Base-by-base conservation (phyloP, 2,329 filamentous ascomycete genomes). In the Ceratocystis variospora region DNA sequence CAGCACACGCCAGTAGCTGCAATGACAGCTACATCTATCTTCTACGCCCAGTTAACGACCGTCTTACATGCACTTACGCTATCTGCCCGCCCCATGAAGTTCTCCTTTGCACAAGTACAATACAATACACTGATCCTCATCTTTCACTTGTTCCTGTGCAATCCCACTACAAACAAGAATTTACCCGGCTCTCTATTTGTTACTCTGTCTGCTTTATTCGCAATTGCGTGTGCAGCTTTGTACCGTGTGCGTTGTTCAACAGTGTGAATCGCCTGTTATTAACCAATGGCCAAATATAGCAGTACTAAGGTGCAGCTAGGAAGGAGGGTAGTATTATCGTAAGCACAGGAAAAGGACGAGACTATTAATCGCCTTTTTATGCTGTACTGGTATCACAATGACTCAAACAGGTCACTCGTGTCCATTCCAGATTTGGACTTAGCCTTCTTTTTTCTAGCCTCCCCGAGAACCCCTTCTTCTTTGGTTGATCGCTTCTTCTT, bases 381-480 rank as follows among this genome's bases (percentile, higher is more conserved):
- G 17, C 12, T n/a, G 55, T 59, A n/a, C 22, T 25, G 3, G 28
- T 8, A 53, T 59, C 25, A 67, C 22, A 89, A 74, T 8, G 81
- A 81, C 64, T 79, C 80, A 72, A 94, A 94, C 28, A 93, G 75
- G 72, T 67, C 66, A 46, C 66, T 67, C 22, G 68, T 63, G 17
- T 67, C 62, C 5, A 66, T 68, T 5, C 78, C 77, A 46, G 78
- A 81, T 69, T 78, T 82, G 66, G 79, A 81, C 71, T 79, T 81
- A 71, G 81, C 84, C 74, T 82, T 85, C 72, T 79, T 83, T 68
- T 75, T 78, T 66, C 78, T 76, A 67, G 72, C 72, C 19, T 68
- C 71, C 22, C 22, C 61, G 1, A n/a, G 10, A 10, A 22, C 45
- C 25, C 10, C 10, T 15, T 50, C 25, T 1, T 33, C 44, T 22